A percentile compares a stretch with the other conserved stretches of the same genome.
Conservation (phyloP, 257 asterid genomes). For the Salvia miltiorrhiza region DNA sequence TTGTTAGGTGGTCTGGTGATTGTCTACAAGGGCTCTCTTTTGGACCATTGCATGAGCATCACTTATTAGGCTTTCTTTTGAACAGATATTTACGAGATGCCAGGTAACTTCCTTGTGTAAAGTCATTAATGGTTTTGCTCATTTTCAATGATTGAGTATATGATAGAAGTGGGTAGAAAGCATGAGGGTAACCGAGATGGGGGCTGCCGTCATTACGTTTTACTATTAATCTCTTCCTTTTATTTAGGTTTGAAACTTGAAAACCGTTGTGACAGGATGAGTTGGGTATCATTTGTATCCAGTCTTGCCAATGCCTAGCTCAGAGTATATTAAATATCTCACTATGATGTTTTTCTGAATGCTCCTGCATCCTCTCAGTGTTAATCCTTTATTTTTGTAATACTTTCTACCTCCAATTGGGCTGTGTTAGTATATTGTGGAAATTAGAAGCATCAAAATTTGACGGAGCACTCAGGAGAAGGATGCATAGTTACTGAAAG, state of each 20-base stretch:
- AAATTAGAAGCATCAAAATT: background rate
- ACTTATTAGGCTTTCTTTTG: background rate
- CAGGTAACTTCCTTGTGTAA: background rate
- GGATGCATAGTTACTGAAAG: background rate
- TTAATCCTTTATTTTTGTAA: background rate
- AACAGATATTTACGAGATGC: background rate
- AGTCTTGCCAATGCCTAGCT: background rate
- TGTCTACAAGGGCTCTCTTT: background rate
- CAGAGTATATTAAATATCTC: background rate
- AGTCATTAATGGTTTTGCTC: background rate
- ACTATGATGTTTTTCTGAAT: background rate
- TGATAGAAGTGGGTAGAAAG: background rate
- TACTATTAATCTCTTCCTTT: background rate
- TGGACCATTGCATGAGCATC: background rate
- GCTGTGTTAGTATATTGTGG: background rate
- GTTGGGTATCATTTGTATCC: background rate
- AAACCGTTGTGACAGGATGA: background rate
- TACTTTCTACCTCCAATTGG: constrained; percentile 1
- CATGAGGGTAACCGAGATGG: background rate
- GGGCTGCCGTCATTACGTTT: background rate
- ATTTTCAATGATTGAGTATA: constrained; percentile 1
- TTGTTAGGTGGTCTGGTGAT: background rate
- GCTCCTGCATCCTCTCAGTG: background rate
- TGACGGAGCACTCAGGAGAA: background rate
- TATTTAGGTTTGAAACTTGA: background rate